Conservation (phyloP, 805 yeast species). For the Metschnikowia lochheadii region DNA sequence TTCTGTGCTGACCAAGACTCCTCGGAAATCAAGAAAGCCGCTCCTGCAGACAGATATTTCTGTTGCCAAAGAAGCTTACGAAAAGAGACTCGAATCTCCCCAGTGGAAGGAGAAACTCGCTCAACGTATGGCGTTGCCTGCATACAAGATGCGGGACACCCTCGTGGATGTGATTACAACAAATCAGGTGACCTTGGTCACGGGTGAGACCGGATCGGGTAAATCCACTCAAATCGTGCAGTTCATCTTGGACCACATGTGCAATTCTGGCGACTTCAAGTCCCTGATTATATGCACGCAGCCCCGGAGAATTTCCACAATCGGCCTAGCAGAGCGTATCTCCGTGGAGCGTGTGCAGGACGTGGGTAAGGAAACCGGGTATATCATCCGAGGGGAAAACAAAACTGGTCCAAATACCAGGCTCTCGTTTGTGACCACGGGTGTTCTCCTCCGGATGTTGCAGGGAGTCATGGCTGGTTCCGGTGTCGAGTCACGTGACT, state of each 20-base stretch:
- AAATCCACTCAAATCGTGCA: slow-evolving; percentile 94
- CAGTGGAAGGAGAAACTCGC: neutral
- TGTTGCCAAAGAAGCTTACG: neutral
- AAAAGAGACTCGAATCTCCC: neutral
- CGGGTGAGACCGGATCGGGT: slow-evolving; percentile 98
- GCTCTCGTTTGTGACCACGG: slow-evolving; percentile 87
- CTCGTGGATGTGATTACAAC: slow-evolving; percentile 53
- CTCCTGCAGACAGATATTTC: neutral
- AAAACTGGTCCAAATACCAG: slow-evolving; percentile 58
- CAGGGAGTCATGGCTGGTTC: slow-evolving; percentile 44
- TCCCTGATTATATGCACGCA: slow-evolving; percentile 82
- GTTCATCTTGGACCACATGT: slow-evolving; percentile 70
- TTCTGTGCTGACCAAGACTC: neutral
- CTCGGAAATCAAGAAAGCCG: neutral
- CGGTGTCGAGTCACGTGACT: neutral
- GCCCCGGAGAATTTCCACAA: slow-evolving; percentile 93
- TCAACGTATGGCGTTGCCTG: slow-evolving; percentile 63
- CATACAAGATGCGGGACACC: slow-evolving; percentile 65
- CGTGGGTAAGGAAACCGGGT: slow-evolving; percentile 80
- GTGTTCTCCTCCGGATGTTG: slow-evolving; percentile 82
- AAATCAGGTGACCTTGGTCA: slow-evolving; percentile 68
- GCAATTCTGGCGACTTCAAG: slow-evolving; percentile 43
- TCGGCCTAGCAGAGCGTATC: slow-evolving; percentile 90
- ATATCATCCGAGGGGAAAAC: slow-evolving; percentile 85
- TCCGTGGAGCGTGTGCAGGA: slow-evolving; percentile 69